Percentiles rank a stretch among this genome's conserved stretches.
These are phyloP conservation scores for Marchantia polymorpha DNA, from an alignment of 225 moss, liverwort and hornwort genomes.

Conservation along the genomic window DNA sequence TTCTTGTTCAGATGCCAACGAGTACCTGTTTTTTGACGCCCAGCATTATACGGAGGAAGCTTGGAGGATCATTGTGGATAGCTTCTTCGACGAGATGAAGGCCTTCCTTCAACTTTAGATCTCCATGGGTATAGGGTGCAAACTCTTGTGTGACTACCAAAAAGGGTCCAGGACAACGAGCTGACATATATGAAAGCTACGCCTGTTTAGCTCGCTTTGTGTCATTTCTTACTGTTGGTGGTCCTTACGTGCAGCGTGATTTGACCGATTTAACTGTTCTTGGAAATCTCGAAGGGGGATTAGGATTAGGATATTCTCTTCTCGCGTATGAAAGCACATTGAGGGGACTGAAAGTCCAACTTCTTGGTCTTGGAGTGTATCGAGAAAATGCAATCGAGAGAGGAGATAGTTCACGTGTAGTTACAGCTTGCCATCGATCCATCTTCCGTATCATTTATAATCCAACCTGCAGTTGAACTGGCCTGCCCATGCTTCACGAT, in stretches of 20 bases:
- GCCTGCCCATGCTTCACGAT: no score
- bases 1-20: neutral
- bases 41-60: neutral
- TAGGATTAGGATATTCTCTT: constrained; percentile 76
- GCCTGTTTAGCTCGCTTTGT: neutral
- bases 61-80: neutral
- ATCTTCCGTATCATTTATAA: no score
- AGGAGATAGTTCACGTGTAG: no score
- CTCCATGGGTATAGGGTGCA: no score
- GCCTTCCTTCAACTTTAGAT: neutral
- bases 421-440: no score
- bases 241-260: constrained; percentile 57
- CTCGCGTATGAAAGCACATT: constrained; percentile 89
- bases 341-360: constrained; percentile 44
- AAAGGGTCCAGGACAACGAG: no score
- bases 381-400: no score
- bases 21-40: constrained; percentile 7
- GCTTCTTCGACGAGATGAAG: neutral
- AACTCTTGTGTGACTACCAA: no score
- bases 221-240: neutral
- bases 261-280: constrained; percentile 83
- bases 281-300: constrained; percentile 79
- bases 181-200: neutral
- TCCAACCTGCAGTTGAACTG: no score
- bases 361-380: no score